A percentile compares a stretch with the other conserved stretches of the same genome.
These are phyloP conservation scores for Mycosphaerella sp. DNA, from an alignment of 2,329 filamentous ascomycete species.

Conservation along the genomic window DNA sequence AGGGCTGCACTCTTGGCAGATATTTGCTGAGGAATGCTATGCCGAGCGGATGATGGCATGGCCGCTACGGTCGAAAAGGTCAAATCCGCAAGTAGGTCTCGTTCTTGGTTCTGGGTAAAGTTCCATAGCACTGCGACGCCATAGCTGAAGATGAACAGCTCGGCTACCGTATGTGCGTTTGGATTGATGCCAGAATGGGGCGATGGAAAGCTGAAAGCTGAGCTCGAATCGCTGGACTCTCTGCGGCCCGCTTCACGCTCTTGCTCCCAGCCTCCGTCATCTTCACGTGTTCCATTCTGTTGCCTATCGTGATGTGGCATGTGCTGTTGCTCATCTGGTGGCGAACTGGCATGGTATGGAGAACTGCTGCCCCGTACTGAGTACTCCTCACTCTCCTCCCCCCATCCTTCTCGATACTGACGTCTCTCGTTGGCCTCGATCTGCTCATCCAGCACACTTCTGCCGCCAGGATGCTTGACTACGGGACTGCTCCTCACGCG, in stretches of 20 bases:
- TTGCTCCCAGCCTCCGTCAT: slow-evolving; percentile 18
- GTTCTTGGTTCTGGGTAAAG: slow-evolving; percentile 91
- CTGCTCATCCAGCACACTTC: slow-evolving; percentile 86
- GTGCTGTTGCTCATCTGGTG: slow-evolving; percentile 12
- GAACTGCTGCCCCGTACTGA: slow-evolving; percentile 29
- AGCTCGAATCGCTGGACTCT: slow-evolving; percentile 27
- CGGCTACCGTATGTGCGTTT: slow-evolving; percentile 73
- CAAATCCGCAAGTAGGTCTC: slow-evolving; percentile 89
- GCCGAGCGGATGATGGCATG: slow-evolving; percentile 17
- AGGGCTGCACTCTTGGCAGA: slow-evolving; percentile 27
- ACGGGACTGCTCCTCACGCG: slow-evolving; percentile 84
- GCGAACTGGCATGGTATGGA: slow-evolving; percentile 16
- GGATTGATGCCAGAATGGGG: slow-evolving; percentile 53
- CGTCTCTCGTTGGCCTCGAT: slow-evolving; percentile 89
- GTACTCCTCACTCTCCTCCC: slow-evolving; percentile 68
- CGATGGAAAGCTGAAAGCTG: slow-evolving; percentile 45
- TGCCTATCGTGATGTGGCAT: slow-evolving; percentile 6
- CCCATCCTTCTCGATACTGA: slow-evolving; percentile 88
- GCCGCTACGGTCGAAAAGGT: slow-evolving; percentile 60
- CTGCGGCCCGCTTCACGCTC: slow-evolving; percentile 18
- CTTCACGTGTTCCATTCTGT: slow-evolving; percentile 14
- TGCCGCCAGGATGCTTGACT: slow-evolving; percentile 85
- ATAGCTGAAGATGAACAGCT: slow-evolving; percentile 97
- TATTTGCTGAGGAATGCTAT: slow-evolving; percentile 14
- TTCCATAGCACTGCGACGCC: slow-evolving; percentile 99